These are phyloP conservation scores for Aspergillus nanangensis DNA, from an alignment of 495 filamentous ascomycete genomes.

Conservation along the genomic window DNA sequence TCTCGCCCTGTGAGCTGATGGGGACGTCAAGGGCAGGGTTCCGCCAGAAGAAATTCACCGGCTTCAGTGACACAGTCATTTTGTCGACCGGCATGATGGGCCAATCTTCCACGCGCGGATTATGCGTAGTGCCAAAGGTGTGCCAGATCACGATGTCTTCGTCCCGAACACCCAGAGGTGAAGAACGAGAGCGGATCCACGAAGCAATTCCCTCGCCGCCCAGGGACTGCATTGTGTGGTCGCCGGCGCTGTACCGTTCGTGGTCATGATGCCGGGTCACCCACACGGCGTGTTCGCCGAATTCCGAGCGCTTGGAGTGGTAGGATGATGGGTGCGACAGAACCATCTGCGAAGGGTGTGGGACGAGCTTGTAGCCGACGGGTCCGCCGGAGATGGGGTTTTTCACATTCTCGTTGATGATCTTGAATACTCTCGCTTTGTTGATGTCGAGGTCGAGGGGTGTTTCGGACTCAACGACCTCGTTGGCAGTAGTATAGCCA, in stretches of 20 bases:
- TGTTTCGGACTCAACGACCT: conserved; percentile 51
- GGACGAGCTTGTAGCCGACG: conserved; percentile 73
- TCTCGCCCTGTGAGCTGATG: conserved; percentile 24
- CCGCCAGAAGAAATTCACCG: conserved; percentile 65
- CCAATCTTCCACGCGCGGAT: conserved; percentile 56
- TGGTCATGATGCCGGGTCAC: conserved; percentile 70
- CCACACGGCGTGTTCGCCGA: conserved; percentile 72
- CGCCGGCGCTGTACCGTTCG: conserved; percentile 74
- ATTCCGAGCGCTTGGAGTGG: conserved; percentile 74
- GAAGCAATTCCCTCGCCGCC: conserved; percentile 44
- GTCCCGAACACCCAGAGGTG: conserved; percentile 39
- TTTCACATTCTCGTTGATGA: conserved; percentile 64
- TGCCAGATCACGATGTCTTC: conserved; percentile 46
- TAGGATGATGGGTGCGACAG: conserved; percentile 65
- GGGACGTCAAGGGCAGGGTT: conserved; percentile 55
- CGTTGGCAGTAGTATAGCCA: conserved; percentile 60
- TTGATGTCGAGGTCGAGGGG: conserved; percentile 59
- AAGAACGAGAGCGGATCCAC: conserved; percentile 13
- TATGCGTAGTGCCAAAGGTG: conserved; percentile 59
- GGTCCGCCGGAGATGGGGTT: conserved; percentile 71
- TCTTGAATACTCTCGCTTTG: conserved; percentile 70
- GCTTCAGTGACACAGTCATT: conserved; percentile 55
- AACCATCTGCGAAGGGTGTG: conserved; percentile 71
- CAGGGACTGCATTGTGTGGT: conserved; percentile 78
- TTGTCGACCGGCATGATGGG: conserved; percentile 57